Evolutionary conservation across 805 yeast genomes (phyloP).

Genomic region (Ogataea parapolymorpha): DNA sequence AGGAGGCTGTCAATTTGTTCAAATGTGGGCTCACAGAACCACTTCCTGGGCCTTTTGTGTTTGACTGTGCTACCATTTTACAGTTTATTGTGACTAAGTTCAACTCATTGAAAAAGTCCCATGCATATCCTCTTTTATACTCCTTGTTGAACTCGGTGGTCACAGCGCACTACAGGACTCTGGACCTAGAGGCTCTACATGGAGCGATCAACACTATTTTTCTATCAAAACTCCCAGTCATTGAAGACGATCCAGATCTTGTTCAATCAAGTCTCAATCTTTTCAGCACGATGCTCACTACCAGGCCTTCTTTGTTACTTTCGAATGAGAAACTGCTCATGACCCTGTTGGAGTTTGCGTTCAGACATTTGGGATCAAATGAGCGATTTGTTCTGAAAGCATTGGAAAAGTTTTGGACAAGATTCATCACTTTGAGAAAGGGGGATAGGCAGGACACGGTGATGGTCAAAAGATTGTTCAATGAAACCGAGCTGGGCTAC

Average conservation of each 20-base stretch:
- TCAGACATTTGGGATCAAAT: slow-evolving; percentile 40
- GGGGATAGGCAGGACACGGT: slow-evolving; percentile 42
- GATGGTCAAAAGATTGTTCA: slow-evolving; percentile 25
- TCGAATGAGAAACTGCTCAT: slow-evolving; percentile 20
- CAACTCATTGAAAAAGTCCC: slow-evolving; percentile 23
- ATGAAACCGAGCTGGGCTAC: slow-evolving; percentile 30
- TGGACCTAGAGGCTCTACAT: slow-evolving; percentile 34
- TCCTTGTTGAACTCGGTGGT: slow-evolving; percentile 45
- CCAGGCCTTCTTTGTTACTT: slow-evolving; percentile 47
- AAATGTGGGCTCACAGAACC: slow-evolving; percentile 62
- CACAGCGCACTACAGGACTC: slow-evolving; percentile 32
- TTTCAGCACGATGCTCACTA: slow-evolving; percentile 46
- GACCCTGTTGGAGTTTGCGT: slow-evolving; percentile 32
- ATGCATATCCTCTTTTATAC: slow-evolving; percentile 43
- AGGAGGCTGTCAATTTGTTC: slow-evolving; percentile 59
- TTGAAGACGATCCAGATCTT: slow-evolving; percentile 57
- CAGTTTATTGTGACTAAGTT: slow-evolving; percentile 38
- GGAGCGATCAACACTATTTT: slow-evolving; percentile 39
- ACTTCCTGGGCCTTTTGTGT: slow-evolving; percentile 63
- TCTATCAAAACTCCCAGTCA: slow-evolving; percentile 31
- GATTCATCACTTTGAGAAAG: slow-evolving; percentile 40
- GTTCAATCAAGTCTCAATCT: slow-evolving; percentile 50
- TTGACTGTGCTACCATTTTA: slow-evolving; percentile 40
- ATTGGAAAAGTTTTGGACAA: slow-evolving; percentile 53
- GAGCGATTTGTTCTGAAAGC: slow-evolving; percentile 57